Conservation (phyloP, 768 basidiomycete genomes). For the Phylloporus rhodoxanthus region DNA sequence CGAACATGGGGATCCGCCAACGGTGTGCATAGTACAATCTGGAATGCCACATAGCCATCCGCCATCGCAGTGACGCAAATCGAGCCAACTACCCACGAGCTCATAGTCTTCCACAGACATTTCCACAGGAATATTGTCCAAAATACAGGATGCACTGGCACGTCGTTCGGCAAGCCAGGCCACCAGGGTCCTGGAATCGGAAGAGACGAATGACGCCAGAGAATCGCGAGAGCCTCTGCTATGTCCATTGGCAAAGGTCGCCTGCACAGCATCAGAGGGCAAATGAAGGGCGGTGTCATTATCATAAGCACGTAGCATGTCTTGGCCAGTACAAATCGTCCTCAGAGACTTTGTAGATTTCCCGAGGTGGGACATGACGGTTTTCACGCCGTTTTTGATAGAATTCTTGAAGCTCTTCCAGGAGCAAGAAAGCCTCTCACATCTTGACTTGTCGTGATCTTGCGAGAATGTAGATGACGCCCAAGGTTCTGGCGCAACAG, state of each 20-base stretch:
- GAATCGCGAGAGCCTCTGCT: conserved; percentile 19
- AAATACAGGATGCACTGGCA: conserved; percentile 23
- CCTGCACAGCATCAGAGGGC: conserved; percentile 3
- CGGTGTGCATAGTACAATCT: conserved; percentile 30
- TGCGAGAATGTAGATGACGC: conserved; percentile 18
- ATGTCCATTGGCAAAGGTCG: conserved; percentile 2
- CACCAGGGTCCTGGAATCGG: conserved; percentile 30
- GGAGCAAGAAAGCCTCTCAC: conserved; percentile 17
- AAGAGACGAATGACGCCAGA: conserved; percentile 27
- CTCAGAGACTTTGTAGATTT: conserved; percentile 12
- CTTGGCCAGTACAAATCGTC: conserved; percentile 5
- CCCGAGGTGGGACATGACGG: conserved; percentile 16
- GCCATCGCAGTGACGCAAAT: conserved; percentile 16
- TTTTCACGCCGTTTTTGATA: conserved; percentile 21
- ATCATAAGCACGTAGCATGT: conserved; percentile 9
- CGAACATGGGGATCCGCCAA: conserved; percentile 30
- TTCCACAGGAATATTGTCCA: conserved; percentile 22
- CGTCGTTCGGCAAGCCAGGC: conserved; percentile 39
- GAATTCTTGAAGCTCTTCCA: conserved; percentile 33
- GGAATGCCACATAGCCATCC: conserved; percentile 28
- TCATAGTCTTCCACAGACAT: conserved; percentile 48
- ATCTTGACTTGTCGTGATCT: conserved; percentile 17
- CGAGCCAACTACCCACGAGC: conserved; percentile 43
- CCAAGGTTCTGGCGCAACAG: conserved; percentile 40
- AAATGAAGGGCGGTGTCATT: neutral